These are phyloP conservation scores for Tricholomella constricta DNA, from an alignment of 768 basidiomycete genomes.

Conservation along the genomic window DNA sequence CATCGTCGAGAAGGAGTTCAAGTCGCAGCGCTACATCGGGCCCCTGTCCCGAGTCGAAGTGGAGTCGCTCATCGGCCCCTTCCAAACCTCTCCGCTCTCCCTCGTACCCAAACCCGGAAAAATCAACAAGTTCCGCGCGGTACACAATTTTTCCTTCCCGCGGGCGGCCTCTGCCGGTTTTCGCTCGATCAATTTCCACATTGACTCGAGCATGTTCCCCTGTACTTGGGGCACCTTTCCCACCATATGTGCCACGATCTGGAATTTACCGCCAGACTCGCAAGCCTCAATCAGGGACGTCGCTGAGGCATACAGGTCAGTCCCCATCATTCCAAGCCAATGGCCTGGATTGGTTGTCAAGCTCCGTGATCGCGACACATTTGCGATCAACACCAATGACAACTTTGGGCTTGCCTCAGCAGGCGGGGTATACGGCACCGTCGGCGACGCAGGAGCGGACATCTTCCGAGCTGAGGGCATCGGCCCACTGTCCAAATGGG, in stretches of 20 bases:
- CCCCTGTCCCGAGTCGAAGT: constrained; percentile 26
- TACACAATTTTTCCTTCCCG: too few species aligned
- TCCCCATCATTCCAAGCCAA: constrained; percentile 30
- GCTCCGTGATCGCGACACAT: constrained; percentile 12
- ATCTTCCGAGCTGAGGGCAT: too few species aligned
- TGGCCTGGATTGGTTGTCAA: too few species aligned
- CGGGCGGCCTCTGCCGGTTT: too few species aligned
- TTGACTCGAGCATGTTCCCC: constrained; percentile 34
- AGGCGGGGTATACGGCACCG: constrained; percentile 22
- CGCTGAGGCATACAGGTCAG: constrained; percentile 36
- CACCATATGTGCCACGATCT: constrained; percentile 31
- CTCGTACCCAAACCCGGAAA: constrained; percentile 38
- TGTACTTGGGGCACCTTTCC: too few species aligned
- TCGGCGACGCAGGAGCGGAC: too few species aligned
- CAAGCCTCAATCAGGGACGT: too few species aligned
- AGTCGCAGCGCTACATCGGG: constrained; percentile 29
- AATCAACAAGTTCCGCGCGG: too few species aligned
- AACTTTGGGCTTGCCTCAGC: constrained; percentile 11
- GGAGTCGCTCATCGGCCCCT: constrained; percentile 34
- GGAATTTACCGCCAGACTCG: constrained; percentile 36
- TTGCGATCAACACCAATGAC: constrained; percentile 26
- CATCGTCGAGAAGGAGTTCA: constrained; percentile 27
- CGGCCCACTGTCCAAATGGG: constrained; percentile 29
- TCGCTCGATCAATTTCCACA: constrained; percentile 33
- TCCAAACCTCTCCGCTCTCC: constrained; percentile 38